A percentile compares a stretch with the other conserved stretches of the same genome.
Evolutionary conservation across 2,329 filamentous ascomycete genomes (phyloP).

Genomic region (Dendrostoma leiphaemia): DNA sequence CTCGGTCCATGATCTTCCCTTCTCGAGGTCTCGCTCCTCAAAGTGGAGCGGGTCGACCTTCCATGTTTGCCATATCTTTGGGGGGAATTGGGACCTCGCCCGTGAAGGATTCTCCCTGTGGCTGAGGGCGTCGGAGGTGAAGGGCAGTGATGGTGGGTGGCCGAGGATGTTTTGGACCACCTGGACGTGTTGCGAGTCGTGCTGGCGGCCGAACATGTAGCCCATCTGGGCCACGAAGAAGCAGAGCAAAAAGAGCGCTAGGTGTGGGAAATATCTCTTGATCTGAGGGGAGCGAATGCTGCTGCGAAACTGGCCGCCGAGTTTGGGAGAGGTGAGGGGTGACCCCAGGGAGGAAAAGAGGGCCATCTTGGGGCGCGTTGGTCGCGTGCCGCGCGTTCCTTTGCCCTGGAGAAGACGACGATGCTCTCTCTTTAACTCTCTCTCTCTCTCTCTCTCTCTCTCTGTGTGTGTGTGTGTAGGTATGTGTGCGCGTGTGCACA

Average conservation of each 20-base stretch:
- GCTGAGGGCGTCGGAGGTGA: conserved; percentile 21
- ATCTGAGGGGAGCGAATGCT: conserved; percentile 25
- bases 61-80: conserved; percentile 76
- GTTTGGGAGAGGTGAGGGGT: conserved; percentile 23
- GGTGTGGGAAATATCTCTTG: conserved; percentile 40
- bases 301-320: conserved; percentile 27
- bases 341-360: conserved; percentile 13
- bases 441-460: no score
- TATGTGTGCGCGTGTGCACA: no score
- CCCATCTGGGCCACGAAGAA: conserved; percentile 33
- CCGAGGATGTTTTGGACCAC: conserved; percentile 43
- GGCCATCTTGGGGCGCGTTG: no score
- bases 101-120: conserved; percentile 21
- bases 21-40: conserved; percentile 58
- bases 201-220: background rate
- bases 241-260: conserved; percentile 43
- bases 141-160: conserved; percentile 20
- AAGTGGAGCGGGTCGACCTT: conserved; percentile 67
- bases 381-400: no score
- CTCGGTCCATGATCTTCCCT: conserved; percentile 61
- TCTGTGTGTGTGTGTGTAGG: no score
- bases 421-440: no score
- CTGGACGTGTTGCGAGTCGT: conserved; percentile 1
- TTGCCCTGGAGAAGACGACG: no score
- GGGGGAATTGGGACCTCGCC: conserved; percentile 43